Base-by-base conservation (phyloP, 768 basidiomycete genomes). In the Termitomyces sp. region DNA sequence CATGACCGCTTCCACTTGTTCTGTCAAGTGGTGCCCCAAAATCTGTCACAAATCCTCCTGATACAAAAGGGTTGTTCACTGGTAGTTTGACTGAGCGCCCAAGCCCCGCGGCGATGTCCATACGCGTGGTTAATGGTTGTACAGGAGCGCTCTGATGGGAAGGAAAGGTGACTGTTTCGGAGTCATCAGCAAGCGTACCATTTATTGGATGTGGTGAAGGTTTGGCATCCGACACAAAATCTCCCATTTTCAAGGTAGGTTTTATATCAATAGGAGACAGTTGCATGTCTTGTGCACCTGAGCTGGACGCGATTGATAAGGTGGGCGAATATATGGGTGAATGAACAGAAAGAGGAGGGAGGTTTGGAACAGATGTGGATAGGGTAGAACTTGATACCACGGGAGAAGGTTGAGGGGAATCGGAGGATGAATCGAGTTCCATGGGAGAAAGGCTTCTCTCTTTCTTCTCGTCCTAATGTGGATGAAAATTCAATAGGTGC, bases 371-470 rank as follows among this genome's bases (percentile, higher is more conserved):
- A 17, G 30, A 21, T 32, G 42, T 44, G n/a, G 50, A 48, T 6
- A 45, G 53, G 37, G 55, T 35, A 19, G 45, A 46, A 19, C 42
- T 22, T 19, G 44, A 40, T 45, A 48, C 24, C n/a, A 40, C 14
- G 47, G 68, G 53, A 17, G 55, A 59, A 37, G 53, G 28, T 17
- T 17, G 49, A 28, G 74, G 73, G 10, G 73, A 74, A 56, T 71
- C 74, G 17, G 70, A 59, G 7, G 74, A 65, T 7, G 81, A 81
- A 59, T 78, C 82, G 42, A 85, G 71, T 53, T 84, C 85, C 82
- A 83, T 84, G 0, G 81, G 82, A 46, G 82, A 81, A 45, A 81
- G 69, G 66, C 78, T 85, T 54, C 80, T 70, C 17, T 77, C 74
- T 50, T 37, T 51, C 50, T 49, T 54, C 45, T 35, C 45, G 30